Conservation (phyloP, 2,329 filamentous ascomycete species). For the Curvularia sp. region DNA sequence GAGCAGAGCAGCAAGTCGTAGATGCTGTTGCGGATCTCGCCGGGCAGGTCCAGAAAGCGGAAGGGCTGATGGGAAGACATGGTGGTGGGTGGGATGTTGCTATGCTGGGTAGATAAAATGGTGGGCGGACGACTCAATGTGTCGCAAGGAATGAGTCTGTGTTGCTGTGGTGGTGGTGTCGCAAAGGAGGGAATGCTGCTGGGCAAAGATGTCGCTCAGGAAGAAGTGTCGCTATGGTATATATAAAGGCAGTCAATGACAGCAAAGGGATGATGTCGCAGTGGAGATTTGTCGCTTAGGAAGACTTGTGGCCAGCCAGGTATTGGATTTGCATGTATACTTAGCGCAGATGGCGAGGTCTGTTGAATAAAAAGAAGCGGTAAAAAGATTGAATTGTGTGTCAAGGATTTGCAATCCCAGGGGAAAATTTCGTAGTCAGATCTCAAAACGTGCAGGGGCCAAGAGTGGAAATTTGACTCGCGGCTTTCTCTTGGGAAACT, state of each 20-base stretch:
- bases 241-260: conserved; percentile 14
- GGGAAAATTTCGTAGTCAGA: conserved; percentile 25
- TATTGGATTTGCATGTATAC: conserved; percentile 28
- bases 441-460: conserved; percentile 20
- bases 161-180: conserved; percentile 11
- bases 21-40: conserved; percentile 36
- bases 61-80: conserved; percentile 31
- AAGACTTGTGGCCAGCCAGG: conserved; percentile 16
- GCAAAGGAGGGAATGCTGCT: conserved; percentile 15
- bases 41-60: conserved; percentile 37
- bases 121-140: conserved; percentile 1
- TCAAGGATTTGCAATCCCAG: conserved; percentile 28
- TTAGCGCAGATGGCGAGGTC: conserved; percentile 21
- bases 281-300: conserved; percentile 28
- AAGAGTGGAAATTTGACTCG: conserved; percentile 16
- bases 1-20: conserved; percentile 38
- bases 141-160: conserved; percentile 15
- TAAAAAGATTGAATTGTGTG: conserved; percentile 24
- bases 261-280: conserved; percentile 19
- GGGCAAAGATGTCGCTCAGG: conserved; percentile 23
- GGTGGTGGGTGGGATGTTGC: conserved; percentile 7
- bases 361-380: conserved; percentile 22
- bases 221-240: conserved; percentile 24
- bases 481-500: conserved; percentile 18
- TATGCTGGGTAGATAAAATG: background rate